These are phyloP conservation scores for Exophiala oligosperma DNA, from an alignment of 2,329 filamentous ascomycete species.

Conservation along the genomic window DNA sequence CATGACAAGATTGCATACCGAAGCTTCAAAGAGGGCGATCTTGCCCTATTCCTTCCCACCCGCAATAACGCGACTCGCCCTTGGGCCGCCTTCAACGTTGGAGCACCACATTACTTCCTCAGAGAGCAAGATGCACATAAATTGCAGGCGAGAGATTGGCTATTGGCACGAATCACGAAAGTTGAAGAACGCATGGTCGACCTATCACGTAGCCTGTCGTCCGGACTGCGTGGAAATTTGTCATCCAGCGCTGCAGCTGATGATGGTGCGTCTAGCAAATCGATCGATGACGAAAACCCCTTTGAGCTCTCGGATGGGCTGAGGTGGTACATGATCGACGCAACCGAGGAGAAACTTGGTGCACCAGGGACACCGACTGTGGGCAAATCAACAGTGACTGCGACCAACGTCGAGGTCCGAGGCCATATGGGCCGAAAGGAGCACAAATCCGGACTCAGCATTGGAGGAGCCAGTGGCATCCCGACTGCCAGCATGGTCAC, in stretches of 20 bases:
- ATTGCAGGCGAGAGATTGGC: constrained; percentile 83
- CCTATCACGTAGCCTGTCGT: constrained; percentile 73
- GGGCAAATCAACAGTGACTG: constrained; percentile 86
- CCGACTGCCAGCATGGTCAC: constrained; percentile 59
- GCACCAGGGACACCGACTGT: constrained; percentile 91
- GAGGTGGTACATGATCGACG: constrained; percentile 94
- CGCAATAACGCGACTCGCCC: constrained; percentile 91
- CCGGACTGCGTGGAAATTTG: constrained; percentile 38
- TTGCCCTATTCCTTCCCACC: constrained; percentile 91
- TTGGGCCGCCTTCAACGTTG: constrained; percentile 98
- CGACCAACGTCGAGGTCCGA: constrained; percentile 81
- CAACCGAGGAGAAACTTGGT: constrained; percentile 85
- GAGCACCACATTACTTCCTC: constrained; percentile 94
- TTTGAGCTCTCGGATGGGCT: constrained; percentile 95
- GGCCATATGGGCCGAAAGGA: constrained; percentile 49
- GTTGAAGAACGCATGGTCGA: constrained; percentile 94
- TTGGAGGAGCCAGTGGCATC: constrained; percentile 29
- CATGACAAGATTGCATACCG: constrained; percentile 96
- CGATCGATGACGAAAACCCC: constrained; percentile 85
- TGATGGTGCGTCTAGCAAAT: constrained; percentile 51
- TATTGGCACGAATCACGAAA: constrained; percentile 89
- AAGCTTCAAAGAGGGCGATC: constrained; percentile 93
- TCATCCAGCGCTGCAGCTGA: constrained; percentile 53
- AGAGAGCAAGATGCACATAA: constrained; percentile 89
- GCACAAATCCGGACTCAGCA: constrained; percentile 19